A percentile compares a stretch with the other conserved stretches of the same genome.
Conservation (phyloP, 495 filamentous ascomycete species). For the Neohortaea acidophila region DNA sequence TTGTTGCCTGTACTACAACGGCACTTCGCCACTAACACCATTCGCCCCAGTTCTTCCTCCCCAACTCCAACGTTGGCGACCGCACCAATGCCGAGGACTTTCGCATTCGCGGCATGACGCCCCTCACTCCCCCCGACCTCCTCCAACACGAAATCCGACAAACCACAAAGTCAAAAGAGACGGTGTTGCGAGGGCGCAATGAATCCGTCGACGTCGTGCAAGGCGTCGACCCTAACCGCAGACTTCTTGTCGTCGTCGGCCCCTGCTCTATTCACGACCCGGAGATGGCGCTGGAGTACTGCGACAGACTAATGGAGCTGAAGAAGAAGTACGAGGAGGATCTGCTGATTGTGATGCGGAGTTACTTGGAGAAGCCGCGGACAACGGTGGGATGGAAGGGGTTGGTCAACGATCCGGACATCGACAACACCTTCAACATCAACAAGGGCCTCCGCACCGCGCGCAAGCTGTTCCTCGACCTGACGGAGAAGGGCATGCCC, state of each 20-base stretch:
- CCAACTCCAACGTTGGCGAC: conserved; percentile 70
- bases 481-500: conserved; percentile 93
- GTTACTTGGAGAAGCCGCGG: conserved; percentile 96
- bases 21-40: conserved; percentile 2
- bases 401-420: conserved; percentile 96
- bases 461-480: conserved; percentile 83
- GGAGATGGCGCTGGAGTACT: conserved; percentile 81
- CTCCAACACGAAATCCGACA: conserved; percentile 89
- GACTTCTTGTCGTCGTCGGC: conserved; percentile 83
- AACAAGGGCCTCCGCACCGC: conserved; percentile 87
- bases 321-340: conserved; percentile 85
- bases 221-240: conserved; percentile 54
- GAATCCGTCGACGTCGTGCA: conserved; percentile 72
- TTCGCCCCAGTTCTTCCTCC: conserved; percentile 55
- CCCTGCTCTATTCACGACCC: conserved; percentile 98
- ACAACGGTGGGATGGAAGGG: conserved; percentile 99
- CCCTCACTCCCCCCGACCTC: conserved; percentile 80
- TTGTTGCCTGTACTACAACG: background rate
- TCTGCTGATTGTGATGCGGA: conserved; percentile 89
- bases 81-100: conserved; percentile 65
- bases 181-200: conserved; percentile 65
- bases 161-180: conserved; percentile 58
- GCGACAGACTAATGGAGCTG: conserved; percentile 60
- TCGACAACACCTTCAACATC: conserved; percentile 97
- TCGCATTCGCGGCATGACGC: conserved; percentile 75